A percentile compares a stretch with the other conserved stretches of the same genome.
These are phyloP conservation scores for Simplicillium sp. DNA, from an alignment of 2,329 filamentous ascomycete species.

Conservation along the genomic window DNA sequence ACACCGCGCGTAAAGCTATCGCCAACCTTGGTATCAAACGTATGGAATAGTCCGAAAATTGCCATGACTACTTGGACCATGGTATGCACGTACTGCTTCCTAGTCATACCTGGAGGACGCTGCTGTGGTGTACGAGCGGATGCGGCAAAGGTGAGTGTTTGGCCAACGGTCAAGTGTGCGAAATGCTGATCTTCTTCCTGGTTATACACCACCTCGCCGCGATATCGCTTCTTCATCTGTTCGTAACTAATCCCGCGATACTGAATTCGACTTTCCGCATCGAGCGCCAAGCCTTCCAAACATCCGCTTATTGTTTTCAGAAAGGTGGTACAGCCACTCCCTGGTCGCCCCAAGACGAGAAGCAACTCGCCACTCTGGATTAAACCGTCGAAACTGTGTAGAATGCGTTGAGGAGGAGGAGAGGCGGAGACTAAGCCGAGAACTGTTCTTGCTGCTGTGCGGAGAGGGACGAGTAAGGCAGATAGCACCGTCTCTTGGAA, in stretches of 20 bases:
- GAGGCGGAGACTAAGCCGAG: too few species aligned
- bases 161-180: conserved; percentile 46
- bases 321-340: conserved; percentile 51
- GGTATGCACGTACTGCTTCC: conserved; percentile 30
- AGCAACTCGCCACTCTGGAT: conserved; percentile 45
- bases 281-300: conserved; percentile 51
- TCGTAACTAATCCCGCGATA: conserved; percentile 36
- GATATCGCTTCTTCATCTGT: conserved; percentile 42
- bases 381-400: conserved; percentile 39
- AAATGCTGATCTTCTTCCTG: conserved; percentile 57
- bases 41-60: conserved; percentile 42
- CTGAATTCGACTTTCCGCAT: conserved; percentile 44
- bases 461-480: too few species aligned
- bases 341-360: conserved; percentile 43
- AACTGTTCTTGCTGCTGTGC: too few species aligned
- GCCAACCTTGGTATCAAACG: conserved; percentile 39
- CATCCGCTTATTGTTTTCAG: conserved; percentile 45
- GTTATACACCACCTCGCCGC: conserved; percentile 58
- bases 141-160: conserved; percentile 53
- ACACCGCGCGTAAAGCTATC: conserved; percentile 44
- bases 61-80: conserved; percentile 43
- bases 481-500: too few species aligned
- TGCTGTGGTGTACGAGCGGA: conserved; percentile 37
- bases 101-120: conserved; percentile 33
- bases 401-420: too few species aligned